Base-by-base conservation (phyloP, 2,329 filamentous ascomycete species). In the Colletotrichum lini region DNA sequence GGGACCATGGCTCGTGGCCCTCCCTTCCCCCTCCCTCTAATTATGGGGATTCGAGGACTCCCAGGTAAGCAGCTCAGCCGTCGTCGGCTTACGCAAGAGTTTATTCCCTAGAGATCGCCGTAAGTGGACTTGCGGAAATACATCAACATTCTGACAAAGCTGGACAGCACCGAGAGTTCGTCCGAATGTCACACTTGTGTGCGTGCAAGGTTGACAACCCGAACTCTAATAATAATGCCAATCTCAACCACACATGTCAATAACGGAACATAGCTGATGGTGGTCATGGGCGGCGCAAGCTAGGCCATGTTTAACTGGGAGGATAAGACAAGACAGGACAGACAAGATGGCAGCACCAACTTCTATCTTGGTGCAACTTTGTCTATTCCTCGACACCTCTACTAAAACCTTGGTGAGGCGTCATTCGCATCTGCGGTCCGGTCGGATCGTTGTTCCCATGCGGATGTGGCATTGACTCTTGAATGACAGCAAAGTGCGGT, bases 401-500 rank as follows among this genome's bases (percentile, higher is more conserved):
- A 65, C 66, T 57, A 65, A 70, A 70, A 42, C 52, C 59, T 66
- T 56, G 65, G 52, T 38, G 40, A 42, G 47, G 47, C 38, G 21
- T 62, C 57, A 38, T 30, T 58, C 54, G 21, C 38, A 35, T 40
- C 45, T 67, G 50, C 64, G 45, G 58, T 44, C 44, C 38, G 64
- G 61, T 63, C 45, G 30, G 44, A 68, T 68, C 58, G 58, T 35
- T 45, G 65, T 65, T 68, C 68, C 58, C 57, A 35, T 45, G 26
- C 40, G 21, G 47, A 47, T 26, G 44, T 40, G 30, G 21, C 62
- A 59, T 30, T 21, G 40, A 66, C 38, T 42, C 21, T 9, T 42
- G n/a, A 49, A 30, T n/a, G 44, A 35, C 10, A 30, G 44, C 58
- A 50, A 50, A 35, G 38, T 65, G 3, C 13, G 9, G 23, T 69